Evolutionary conservation across 495 filamentous ascomycete species (phyloP), one percentile per base, ranked within the genome.

Genomic region (Aspergillus conjunctus): DNA sequence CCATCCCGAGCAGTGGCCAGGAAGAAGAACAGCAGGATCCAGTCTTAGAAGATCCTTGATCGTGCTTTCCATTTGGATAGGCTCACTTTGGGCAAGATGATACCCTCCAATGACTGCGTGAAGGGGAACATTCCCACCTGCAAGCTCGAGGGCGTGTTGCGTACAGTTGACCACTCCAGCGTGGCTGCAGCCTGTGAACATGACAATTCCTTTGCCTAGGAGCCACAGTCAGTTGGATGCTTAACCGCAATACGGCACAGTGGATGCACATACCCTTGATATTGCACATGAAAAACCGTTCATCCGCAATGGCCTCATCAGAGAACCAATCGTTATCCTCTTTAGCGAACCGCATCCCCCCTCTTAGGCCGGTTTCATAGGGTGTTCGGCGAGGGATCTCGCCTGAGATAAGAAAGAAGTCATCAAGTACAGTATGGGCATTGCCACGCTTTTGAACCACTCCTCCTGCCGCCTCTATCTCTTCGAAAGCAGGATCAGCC

Each of bases 161-260:
- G 79, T 64, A 34, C 81, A 74, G 65, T 88, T 87, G 50, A 87
- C 78, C 7, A 86, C 83, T 2, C 84, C 84, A 1, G 81, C 81
- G 57, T 87, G 84, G 60, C 80, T 83, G 69, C 84, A 87, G n/a
- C 82, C 84, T 1, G 83, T 86, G 66, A 88, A 85, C 15, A 87
- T 70, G 7, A 88, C 81, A 18, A 88, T 73, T 11, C 84, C 85
- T 66, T 81, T 85, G 32, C 72, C 77, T 80, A 56, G 18, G 8
- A 41, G 57, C 31, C 17, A 20, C 18, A 22, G 18, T 20, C 53
- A 60, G 37, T 39, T 59, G 39, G 45, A 46, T 10, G 14, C 34
- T 9, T 49, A 31, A 26, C 15, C 14, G 10, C 14, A 43, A 21
- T 17, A 59, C 20, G 6, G 12, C n/a, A 20, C 12, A 46, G 44